Evolutionary conservation across 1,284 basidiomycete species (phyloP), one percentile per base, ranked within the genome.

Genomic region (Cutaneotrichosporon dermatis): DNA sequence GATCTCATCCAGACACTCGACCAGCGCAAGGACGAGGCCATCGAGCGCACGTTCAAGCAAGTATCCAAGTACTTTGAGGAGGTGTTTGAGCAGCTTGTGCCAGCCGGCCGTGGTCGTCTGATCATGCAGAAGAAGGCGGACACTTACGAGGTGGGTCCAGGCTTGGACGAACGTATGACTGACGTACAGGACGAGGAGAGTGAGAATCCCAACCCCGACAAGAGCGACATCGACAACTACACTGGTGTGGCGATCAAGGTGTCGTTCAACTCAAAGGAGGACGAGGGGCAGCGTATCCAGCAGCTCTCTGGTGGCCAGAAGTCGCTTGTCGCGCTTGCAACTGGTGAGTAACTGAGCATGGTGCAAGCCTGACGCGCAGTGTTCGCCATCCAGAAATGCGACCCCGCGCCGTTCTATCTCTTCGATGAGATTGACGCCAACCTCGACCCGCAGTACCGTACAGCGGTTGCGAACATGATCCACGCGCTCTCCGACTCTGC

Each of bases 341-440:
- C 91, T 25, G 25, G 25, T 25, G 25, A 25, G 25, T 25, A 25
- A 25, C 25, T 25, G 25, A 3, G 2, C 25, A 25, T 25, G 25
- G 25, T 25, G 2, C 3, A 3, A 2, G 25, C 3, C 25, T 25
- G 25, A 25, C 25, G 3, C 25, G 3, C 25, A 88, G 94, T 99
- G 15, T 99, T 99, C 73, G 93, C 95, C 7, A 99, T 99, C 69
- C 96, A 99, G 76, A 97, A 96, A 78, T 98, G 94, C 76, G 96
- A 99, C 73, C 96, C 96, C 1, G 96, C 96, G 0, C 96, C 96
- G 0, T 99, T 99, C 81, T 99, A 99, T 78, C 83, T 99, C n/a
- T 99, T 99, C 73, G 96, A 99, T 75, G 96, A 99, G 87, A 98
- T 98, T 72, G 95, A 99, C 70, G 95, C 95, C 54, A 98, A 98